Evolutionary conservation across 495 filamentous ascomycete species (phyloP).

Genomic region (Podospora pseudoanserina): DNA sequence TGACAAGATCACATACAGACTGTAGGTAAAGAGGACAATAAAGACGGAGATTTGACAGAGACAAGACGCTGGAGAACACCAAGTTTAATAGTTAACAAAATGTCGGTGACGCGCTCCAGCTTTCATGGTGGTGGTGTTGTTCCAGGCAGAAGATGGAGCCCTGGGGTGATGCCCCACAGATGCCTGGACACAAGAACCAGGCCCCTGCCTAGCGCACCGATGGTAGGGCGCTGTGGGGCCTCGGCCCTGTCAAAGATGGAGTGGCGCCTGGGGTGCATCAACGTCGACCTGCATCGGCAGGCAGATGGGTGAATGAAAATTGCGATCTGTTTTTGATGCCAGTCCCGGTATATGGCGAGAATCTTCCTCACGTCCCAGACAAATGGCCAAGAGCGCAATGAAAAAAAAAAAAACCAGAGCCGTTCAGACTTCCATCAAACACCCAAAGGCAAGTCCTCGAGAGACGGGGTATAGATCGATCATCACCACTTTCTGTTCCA

Average conservation of each 20-base stretch:
- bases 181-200: not conserved
- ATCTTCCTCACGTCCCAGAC: constrained; percentile 45
- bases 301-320: not conserved
- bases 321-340: not conserved
- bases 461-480: constrained; percentile 59
- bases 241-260: too few relatives aligned
- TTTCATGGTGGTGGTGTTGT: not conserved
- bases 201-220: not conserved
- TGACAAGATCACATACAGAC: not conserved
- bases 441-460: constrained; percentile 49
- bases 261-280: not conserved
- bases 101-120: not conserved
- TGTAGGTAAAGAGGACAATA: not conserved
- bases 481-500: constrained; percentile 59
- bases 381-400: constrained; percentile 36
- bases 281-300: not conserved
- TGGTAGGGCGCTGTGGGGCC: too few relatives aligned
- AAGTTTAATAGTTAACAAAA: not conserved
- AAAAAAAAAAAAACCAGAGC: constrained; percentile 37
- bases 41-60: not conserved
- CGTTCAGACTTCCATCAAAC: constrained; percentile 63
- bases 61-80: not conserved
- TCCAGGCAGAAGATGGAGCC: not conserved
- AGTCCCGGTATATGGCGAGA: too few relatives aligned
- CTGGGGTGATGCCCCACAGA: not conserved